Percentiles rank a stretch among this genome's conserved stretches.
These are phyloP conservation scores for Yamadazyma tumulicola DNA, from an alignment of 805 yeast genomes.

Conservation along the genomic window DNA sequence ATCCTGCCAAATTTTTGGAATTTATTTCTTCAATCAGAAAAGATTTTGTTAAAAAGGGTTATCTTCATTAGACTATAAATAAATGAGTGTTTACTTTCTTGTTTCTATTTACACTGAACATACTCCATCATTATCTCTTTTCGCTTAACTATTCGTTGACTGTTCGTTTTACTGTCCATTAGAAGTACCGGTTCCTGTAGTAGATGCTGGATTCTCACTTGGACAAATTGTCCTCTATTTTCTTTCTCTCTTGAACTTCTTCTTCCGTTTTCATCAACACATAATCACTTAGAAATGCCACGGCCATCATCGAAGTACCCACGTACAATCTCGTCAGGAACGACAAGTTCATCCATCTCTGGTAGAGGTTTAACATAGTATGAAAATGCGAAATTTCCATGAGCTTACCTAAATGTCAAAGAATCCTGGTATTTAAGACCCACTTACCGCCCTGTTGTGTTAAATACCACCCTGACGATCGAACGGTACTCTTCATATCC, in stretches of 20 bases:
- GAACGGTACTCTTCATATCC: slow-evolving; percentile 57
- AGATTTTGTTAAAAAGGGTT: slow-evolving; percentile 30
- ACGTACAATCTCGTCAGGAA: slow-evolving; percentile 38
- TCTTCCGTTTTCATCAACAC: slow-evolving; percentile 32
- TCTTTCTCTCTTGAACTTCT: slow-evolving; percentile 32
- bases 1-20: slow-evolving; percentile 74
- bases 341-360: slow-evolving; percentile 40
- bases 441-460: slow-evolving; percentile 82
- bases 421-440: slow-evolving; percentile 25
- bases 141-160: background rate
- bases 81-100: background rate
- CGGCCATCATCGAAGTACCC: slow-evolving; percentile 37
- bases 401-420: slow-evolving; percentile 7
- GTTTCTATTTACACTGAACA: background rate
- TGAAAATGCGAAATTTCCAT: slow-evolving; percentile 2
- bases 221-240: slow-evolving; percentile 21
- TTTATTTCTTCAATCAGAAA: slow-evolving; percentile 59
- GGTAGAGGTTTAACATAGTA: slow-evolving; percentile 14
- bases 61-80: too few species aligned
- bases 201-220: too few species aligned
- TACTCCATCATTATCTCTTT: background rate
- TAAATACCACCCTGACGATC: slow-evolving; percentile 51
- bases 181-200: too few species aligned
- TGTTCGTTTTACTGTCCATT: too few species aligned
- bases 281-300: slow-evolving; percentile 40